Base-by-base conservation (phyloP, 306 rosid species). In the Bauhinia variegata region DNA sequence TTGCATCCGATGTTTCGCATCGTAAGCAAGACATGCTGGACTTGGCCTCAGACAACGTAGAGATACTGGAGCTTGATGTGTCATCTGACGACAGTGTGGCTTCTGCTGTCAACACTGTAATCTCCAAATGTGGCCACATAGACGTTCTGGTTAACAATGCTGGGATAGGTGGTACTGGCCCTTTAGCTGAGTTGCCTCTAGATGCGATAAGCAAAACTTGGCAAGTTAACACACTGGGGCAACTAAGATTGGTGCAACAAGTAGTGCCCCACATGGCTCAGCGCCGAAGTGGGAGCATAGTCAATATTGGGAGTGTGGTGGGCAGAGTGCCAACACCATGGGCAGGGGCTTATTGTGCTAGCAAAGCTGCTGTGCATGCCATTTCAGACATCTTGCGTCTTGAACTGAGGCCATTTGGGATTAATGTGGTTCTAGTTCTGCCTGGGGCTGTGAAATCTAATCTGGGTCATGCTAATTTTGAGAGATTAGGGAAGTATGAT, bases 281-380 rank as follows among this genome's bases (percentile, higher is more conserved):
- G 11, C 73, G 64, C 41, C n/a, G 74, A 50, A 79, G 86, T 19
- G 96, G 96, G 1, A 71, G 50, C 18, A n/a, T n/a, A n/a, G n/a
- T n/a, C n/a, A n/a, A n/a, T n/a, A n/a, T n/a, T n/a, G n/a, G n/a
- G n/a, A n/a, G n/a, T n/a, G 65, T 87, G 0, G 98, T 89, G 0
- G 96, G 95, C 0, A 57, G 47, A 4, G 87, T 81, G 16, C 54
- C 98, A 5, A 92, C 95, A 0, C 98, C 98, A 0, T 92, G 98
- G 96, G 88, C 89, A 4, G 98, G 96, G 18, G 75, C 96, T 17
- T 87, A 86, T 30, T 92, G 96, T 62, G 80, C 88, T 13, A 89
- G 81, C 39, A 92, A 85, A 60, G 95, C 96, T 6, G 74, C 80
- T 0, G 84, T 87, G 41, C 89, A 86, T 23, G 93, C 96, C 23